Conservation (phyloP, 2,329 filamentous ascomycete genomes). For the Mycosphaerelloides madeirae region DNA sequence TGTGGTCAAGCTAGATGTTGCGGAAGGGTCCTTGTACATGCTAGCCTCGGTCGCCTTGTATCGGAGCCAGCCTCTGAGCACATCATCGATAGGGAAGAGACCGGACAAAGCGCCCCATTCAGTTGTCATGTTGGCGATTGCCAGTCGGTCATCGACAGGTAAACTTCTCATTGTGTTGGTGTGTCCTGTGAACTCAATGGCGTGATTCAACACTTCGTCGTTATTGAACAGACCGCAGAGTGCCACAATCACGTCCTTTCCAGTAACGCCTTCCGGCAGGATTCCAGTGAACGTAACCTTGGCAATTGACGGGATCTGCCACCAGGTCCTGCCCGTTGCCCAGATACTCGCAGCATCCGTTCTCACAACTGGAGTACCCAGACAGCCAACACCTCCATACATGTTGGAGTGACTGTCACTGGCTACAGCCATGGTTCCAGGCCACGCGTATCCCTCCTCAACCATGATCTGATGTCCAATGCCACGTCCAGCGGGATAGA, state of each 20-base stretch:
- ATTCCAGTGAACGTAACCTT: slow-evolving; percentile 72
- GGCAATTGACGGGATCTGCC: slow-evolving; percentile 78
- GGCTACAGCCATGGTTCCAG: slow-evolving; percentile 75
- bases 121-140: slow-evolving; percentile 75
- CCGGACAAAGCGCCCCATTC: slow-evolving; percentile 73
- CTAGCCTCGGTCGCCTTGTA: slow-evolving; percentile 69
- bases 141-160: slow-evolving; percentile 66
- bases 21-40: slow-evolving; percentile 51
- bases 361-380: slow-evolving; percentile 77
- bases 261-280: slow-evolving; percentile 74
- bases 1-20: slow-evolving; percentile 45
- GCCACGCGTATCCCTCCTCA: slow-evolving; percentile 80
- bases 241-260: slow-evolving; percentile 91
- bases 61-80: slow-evolving; percentile 68
- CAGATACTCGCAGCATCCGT: slow-evolving; percentile 85
- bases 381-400: slow-evolving; percentile 73
- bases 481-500: slow-evolving; percentile 71
- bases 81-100: slow-evolving; percentile 73
- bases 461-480: slow-evolving; percentile 94
- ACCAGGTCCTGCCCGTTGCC: slow-evolving; percentile 81
- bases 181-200: slow-evolving; percentile 79
- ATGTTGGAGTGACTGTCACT: slow-evolving; percentile 74
- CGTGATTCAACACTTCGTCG: slow-evolving; percentile 85
- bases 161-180: slow-evolving; percentile 71
- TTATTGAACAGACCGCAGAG: slow-evolving; percentile 81